These are phyloP conservation scores for Phoma sp. DNA, from an alignment of 2,329 filamentous ascomycete genomes.

Conservation along the genomic window DNA sequence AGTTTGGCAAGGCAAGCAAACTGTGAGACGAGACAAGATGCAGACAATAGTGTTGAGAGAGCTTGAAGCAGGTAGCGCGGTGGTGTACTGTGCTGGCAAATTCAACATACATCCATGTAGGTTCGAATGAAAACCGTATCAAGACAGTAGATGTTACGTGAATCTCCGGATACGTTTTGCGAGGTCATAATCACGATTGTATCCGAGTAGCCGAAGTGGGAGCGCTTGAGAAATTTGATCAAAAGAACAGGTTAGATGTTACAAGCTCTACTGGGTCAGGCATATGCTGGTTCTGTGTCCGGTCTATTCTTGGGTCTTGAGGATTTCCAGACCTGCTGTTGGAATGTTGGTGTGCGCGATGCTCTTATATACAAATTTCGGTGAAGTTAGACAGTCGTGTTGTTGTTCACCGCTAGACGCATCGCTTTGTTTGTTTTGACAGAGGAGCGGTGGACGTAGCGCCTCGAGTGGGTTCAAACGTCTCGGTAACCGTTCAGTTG, in stretches of 20 bases:
- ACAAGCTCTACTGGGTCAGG: not conserved
- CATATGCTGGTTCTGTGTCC: not conserved
- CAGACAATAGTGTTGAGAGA: not conserved
- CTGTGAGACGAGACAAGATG: not conserved
- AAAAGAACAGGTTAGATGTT: not conserved
- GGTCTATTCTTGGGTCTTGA: not conserved
- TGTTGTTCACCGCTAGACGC: slow-evolving; percentile 16
- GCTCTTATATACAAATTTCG: slow-evolving; percentile 9
- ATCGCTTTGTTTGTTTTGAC: slow-evolving; percentile 16
- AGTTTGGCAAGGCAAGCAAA: not conserved
- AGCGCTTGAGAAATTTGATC: slow-evolving; percentile 1
- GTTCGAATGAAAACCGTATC: not conserved
- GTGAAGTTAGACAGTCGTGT: slow-evolving; percentile 6
- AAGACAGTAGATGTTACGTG: not conserved
- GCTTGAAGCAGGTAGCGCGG: not conserved
- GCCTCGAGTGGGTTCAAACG: slow-evolving; percentile 11
- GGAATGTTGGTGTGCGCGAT: not conserved
- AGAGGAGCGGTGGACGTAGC: slow-evolving; percentile 20
- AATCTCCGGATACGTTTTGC: not conserved
- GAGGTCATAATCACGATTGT: not conserved
- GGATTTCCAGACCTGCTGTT: not conserved
- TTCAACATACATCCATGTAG: not conserved
- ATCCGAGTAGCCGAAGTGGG: not conserved
- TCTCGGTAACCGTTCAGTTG: slow-evolving; percentile 18
- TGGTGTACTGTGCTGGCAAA: not conserved